Percentiles rank a stretch among this genome's conserved stretches.
phyloP scores from a whole-genome alignment of 371 early-diverging fungal genomes.

The Circinella minor region DNA sequence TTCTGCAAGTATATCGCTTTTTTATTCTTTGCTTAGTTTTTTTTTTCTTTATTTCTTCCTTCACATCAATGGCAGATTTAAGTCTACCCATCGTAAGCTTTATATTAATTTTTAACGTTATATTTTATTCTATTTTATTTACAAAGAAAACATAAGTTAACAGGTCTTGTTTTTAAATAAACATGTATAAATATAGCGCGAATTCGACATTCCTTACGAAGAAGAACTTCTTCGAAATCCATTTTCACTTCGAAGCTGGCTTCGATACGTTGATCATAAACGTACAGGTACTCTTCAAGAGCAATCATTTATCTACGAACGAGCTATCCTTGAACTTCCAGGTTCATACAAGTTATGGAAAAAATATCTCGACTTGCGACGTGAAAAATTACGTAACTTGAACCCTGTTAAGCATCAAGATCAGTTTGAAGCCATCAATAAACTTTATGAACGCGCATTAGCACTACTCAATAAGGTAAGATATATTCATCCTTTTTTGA shows the following conservation, averaged over 20 bases:
- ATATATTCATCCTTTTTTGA: background rate
- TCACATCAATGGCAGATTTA: background rate
- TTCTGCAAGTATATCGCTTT: too few species aligned
- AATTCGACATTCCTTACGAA: conserved; percentile 84
- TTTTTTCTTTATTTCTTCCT: background rate
- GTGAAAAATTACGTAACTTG: conserved; percentile 51
- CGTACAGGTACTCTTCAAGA: conserved; percentile 45
- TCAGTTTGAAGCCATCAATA: conserved; percentile 70
- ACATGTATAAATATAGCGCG: conserved; percentile 40
- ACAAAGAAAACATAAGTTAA: too few species aligned
- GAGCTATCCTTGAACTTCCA: conserved; percentile 87
- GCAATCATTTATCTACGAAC: conserved; percentile 79
- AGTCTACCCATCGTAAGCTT: conserved; percentile 1
- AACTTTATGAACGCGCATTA: conserved; percentile 86
- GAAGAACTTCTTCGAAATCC: conserved; percentile 90
- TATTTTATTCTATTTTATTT: too few species aligned
- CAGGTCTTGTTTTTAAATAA: too few species aligned
- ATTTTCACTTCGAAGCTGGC: conserved; percentile 83
- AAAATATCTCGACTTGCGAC: conserved; percentile 80
- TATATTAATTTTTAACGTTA: too few species aligned
- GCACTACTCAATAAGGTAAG: conserved; percentile 87
- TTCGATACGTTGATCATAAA: conserved; percentile 91
- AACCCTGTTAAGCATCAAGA: conserved; percentile 55
- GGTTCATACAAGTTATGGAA: conserved; percentile 97
- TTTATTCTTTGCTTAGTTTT: background rate